Evolutionary conservation across 768 basidiomycete genomes (phyloP), one percentile per base, ranked within the genome.

Genomic region (Termitomyces sp.): DNA sequence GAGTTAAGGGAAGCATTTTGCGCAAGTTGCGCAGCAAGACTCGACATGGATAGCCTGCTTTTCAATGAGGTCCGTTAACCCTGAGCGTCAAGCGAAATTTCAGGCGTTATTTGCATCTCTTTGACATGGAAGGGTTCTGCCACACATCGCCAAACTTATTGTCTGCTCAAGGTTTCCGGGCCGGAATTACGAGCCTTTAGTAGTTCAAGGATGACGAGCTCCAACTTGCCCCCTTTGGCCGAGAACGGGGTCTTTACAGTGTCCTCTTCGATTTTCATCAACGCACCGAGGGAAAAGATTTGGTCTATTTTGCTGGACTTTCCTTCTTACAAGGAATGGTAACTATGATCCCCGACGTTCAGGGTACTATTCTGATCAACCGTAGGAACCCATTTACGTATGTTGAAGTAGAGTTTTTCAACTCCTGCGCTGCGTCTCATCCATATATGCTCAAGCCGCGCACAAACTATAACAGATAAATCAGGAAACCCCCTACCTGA

Each of bases 21-120:
- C 16, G 89, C 86, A 15, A 98, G 81, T 70, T 98, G 95, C 9
- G 76, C 74, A 18, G 93, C 91, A 60, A 98, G 86, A 65, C 86
- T 86, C 33, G 91, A 88, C 87, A 85, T 84, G 33, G 46, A 27
- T 44, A 24, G 37, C 58, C 33, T 57, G 58, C 58, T 20, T 44
- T 39, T 18, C 45, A 4, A 42, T 34, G 30, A 45, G 36, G 20
- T 44, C 37, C 36, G 57, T 16, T 34, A 22, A 49, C 5, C 42
- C 49, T n/a, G 18, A 12, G 13, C n/a, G 18, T 41, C 16, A 5
- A 30, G 16, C 44, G 60, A 61, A 61, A 46, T 54, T 61, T 58
- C 57, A 45, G 48, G 54, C 56, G 56, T 50, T 61, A 54, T 61
- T 61, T 47, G 46, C 27, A 2, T 33, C 37, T 57, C 39, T 39